Evolutionary conservation across 108 stramenopile species (phyloP), one percentile per base, ranked within the genome.

Genomic region (Fragilaria radians): DNA sequence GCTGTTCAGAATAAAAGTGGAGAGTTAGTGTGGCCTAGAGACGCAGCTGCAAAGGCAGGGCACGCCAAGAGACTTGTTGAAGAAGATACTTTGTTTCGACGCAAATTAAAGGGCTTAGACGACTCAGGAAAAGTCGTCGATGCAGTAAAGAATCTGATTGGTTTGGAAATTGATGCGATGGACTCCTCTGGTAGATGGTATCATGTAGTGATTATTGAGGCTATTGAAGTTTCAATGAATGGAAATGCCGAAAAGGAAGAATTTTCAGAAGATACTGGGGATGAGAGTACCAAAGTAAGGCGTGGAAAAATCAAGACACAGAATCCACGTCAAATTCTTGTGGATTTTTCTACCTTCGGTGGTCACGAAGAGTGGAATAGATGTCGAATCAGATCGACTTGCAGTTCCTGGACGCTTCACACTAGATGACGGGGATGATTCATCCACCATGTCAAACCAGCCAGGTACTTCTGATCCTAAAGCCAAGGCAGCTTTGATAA

Each of bases 11-110:
- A 69, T 59, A 76, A 77, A 56, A 80, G 76, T 46, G 80, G 73
- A 29, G 71, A 76, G 28, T 75, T 87, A 31, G 65, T 80, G 9
- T 92, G 87, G 87, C 91, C 91, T 25, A 67, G 91, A 48, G 91
- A 92, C 76, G 85, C 85, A 21, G 91, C 91, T 18, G 91, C 87
- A 21, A 92, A 85, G 57, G 91, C 87, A n/a, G 88, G 87, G 31
- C 64, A 63, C 17, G 76, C 61, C 1, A 72, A 73, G 14, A 68
- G 76, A 3, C 73, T 88, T 46, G 85, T 77, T 32, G 87, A 86
- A 29, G 83, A 85, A 59, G 87, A 88, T 70, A 65, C 66, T 19
- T 54, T 59, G 23, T 92, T 92, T 68, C 70, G 87, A 28, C 53
- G 54, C 17, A 47, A 79, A 45, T 65, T 92, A 3, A 71, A 79